Evolutionary conservation across 192 early-diverging fungal genomes (phyloP), one percentile per base, ranked within the genome.

Genomic region (Coemansia sp.): DNA sequence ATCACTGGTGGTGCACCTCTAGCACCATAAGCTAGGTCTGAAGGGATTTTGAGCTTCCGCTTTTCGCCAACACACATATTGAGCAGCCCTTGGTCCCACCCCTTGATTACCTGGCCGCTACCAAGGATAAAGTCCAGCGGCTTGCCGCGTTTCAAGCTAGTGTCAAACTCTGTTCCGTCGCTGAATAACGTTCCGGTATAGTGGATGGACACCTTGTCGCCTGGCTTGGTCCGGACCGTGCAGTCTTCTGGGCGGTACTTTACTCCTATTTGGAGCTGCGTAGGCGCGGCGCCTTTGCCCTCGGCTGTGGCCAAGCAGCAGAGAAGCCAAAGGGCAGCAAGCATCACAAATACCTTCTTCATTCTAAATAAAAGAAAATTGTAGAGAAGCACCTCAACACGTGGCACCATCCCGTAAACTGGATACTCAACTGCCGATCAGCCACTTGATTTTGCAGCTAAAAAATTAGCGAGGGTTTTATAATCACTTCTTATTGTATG

Each of bases 81-180:
- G 16, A 91, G 88, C 42, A 97, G 85, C 66, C 92, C 94, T 78
- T 85, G 80, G 67, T 84, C 84, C 88, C 88, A 88, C 28, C 87
- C 91, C 54, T 84, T 78, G 59, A 98, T 98, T 53, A 98, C 93
- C 49, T 84, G 89, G 8, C 91, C 91, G n/a, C 90, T 88, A 56
- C 95, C 95, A 56, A 98, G 88, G 15, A 68, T 77, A 70, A 87
- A 91, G 12, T 80, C 78, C 51, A 96, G 88, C 35, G 95, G 91
- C 38, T 84, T 39, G 6, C 84, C 82, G 38, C 91, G 91, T 63
- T 93, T 87, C 35, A 72, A 59, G 54, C 89, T 90, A 51, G 87
- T 88, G 63, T 98, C 95, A 62, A 98, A 98, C 70, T 90, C 85
- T 13, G 53, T 77, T 16, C 91, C 92, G 56, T 86, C 80, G 53